Base-by-base conservation (phyloP, 805 yeast species). In the Starmerella riodocensis region DNA sequence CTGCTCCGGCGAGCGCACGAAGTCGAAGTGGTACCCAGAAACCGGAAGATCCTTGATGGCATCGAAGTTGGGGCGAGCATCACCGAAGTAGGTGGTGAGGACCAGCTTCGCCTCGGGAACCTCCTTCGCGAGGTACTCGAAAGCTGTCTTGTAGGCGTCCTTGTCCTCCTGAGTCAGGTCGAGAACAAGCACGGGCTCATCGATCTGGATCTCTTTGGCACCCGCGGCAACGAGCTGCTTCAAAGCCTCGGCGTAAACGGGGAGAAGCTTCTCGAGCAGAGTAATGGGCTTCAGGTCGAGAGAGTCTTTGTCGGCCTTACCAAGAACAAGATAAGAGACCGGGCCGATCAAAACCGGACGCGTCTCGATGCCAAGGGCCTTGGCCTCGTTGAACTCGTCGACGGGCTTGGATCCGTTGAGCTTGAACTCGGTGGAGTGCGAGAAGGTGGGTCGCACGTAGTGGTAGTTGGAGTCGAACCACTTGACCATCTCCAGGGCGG, bases 401-500 rank as follows among this genome's bases (percentile, higher is more conserved):
- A 91, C 91, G 59, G 98, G 97, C 74, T 91, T 91, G 58, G 77
- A 70, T 60, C 94, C 93, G 67, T 79, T 84, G 66, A 91, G 80
- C 73, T 91, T 86, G 82, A 91, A 91, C 60, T 78, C 78, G 51
- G 96, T 88, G 54, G 84, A 73, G 73, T 85, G 77, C 42, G 94
- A 81, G 74, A 91, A 86, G 54, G 98, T 91, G 67, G 98, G 98
- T 74, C 98, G 83, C 60, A 91, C 97, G 66, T 91, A 91, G 70
- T 91, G 98, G 83, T 91, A 91, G 84, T 91, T 91, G 52, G 96
- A 82, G 69, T 91, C 98, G 58, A 91, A 91, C 98, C 98, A 91
- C 74, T 91, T 91, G 56, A 91, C 98, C 98, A 91, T 91, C 76
- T 91, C 67, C 63, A 84, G 74, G 57, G 98, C 98, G 49, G 97